Evolutionary conservation across 2,329 filamentous ascomycete genomes (phyloP).

Genomic region (Trichoderma afroharzianum): DNA sequence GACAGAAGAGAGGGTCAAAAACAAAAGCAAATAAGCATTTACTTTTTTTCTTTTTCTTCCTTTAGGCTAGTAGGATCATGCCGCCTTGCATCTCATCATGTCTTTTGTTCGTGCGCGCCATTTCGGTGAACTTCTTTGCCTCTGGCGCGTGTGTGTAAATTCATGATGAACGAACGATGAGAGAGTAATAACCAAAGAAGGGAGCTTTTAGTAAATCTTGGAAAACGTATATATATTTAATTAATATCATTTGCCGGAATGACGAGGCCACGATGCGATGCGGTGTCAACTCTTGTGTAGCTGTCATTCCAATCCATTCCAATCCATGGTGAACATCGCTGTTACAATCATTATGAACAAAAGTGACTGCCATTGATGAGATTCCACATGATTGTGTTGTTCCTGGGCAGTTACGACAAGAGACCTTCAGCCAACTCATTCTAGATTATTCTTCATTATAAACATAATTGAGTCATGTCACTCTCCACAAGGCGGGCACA

Average conservation of each 20-base stretch:
- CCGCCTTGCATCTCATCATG: not conserved
- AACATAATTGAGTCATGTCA: not conserved
- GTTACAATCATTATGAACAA: too few species aligned
- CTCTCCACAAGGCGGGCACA: not conserved
- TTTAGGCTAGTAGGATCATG: constrained; percentile 1
- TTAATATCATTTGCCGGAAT: not conserved
- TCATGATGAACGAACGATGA: not conserved
- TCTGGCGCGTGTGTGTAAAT: not conserved
- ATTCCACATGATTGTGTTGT: not conserved
- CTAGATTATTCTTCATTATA: not conserved
- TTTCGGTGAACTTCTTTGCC: not conserved
- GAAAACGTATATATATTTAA: not conserved
- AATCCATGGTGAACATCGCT: not conserved
- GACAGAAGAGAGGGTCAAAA: not conserved
- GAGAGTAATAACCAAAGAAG: not conserved
- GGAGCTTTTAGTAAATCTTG: not conserved
- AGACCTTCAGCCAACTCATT: not conserved
- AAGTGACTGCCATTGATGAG: too few species aligned
- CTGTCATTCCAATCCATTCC: too few species aligned
- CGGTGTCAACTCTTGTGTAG: not conserved
- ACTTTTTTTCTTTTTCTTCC: not conserved
- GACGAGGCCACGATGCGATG: not conserved
- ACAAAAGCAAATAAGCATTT: constrained; percentile 10
- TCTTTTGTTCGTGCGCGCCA: not conserved
- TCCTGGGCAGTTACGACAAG: not conserved